Evolutionary conservation across 495 filamentous ascomycete genomes (phyloP).

Genomic region (Aspergillus indologenus): DNA sequence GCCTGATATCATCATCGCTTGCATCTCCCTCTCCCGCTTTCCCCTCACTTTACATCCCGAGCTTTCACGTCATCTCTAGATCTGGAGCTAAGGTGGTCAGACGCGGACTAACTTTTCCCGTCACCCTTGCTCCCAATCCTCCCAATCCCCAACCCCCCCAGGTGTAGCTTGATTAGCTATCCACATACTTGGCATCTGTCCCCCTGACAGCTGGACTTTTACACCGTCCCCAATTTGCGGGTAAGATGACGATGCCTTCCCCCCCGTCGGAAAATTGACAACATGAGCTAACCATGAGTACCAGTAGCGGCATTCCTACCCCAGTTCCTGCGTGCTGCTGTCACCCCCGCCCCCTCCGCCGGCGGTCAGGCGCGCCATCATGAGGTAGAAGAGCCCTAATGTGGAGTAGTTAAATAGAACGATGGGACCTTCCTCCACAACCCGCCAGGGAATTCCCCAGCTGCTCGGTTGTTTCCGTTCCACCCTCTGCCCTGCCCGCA

Average conservation of each 20-base stretch:
- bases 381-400: slow-evolving; percentile 17
- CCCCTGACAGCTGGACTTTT: slow-evolving; percentile 4
- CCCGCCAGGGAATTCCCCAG: slow-evolving; percentile 14
- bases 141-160: neutral
- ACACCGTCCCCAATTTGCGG: slow-evolving; percentile 4
- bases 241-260: slow-evolving; percentile 13
- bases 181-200: slow-evolving; percentile 6
- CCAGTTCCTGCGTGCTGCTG: slow-evolving; percentile 13
- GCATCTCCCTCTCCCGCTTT: neutral
- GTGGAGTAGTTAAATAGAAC: slow-evolving; percentile 12
- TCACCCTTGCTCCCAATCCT: neutral
- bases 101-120: slow-evolving; percentile 7
- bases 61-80: neutral
- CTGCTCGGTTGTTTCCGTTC: slow-evolving; percentile 29
- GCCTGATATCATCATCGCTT: neutral
- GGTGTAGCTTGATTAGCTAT: neutral
- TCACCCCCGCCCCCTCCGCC: slow-evolving; percentile 5
- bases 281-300: slow-evolving; percentile 11
- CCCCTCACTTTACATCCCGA: neutral
- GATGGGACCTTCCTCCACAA: slow-evolving; percentile 18
- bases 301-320: slow-evolving; percentile 8
- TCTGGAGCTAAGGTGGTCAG: slow-evolving; percentile 3
- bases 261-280: slow-evolving; percentile 21
- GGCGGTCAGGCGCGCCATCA: slow-evolving; percentile 21
- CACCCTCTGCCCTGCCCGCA: slow-evolving; percentile 32